Evolutionary conservation across 495 filamentous ascomycete species (phyloP), one percentile per base, ranked within the genome.

Genomic region (Hypoxylon perforatum): DNA sequence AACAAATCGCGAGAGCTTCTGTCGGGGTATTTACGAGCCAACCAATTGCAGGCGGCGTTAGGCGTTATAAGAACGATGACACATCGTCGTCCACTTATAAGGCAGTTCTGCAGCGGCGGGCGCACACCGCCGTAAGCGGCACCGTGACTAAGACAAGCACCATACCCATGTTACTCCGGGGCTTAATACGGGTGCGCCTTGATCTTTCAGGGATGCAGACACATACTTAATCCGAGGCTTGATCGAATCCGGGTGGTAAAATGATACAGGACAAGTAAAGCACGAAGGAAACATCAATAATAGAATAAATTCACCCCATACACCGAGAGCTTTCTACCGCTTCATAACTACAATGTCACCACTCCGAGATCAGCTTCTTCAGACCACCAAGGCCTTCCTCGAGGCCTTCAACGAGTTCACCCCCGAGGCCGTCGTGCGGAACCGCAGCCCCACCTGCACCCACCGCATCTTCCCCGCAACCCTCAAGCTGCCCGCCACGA

Each of bases 391-490:
- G 10, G 58, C 56, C 33, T 69, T 57, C 21, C 39, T 73, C n/a
- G 67, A 73, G 10, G 47, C 51, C 11, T 62, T 70, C 28, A 70
- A 72, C 17, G 60, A 73, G 7, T 62, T 66, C 30, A 69, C 69
- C 1, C 57, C 63, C 30, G 69, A 66, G 15, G 51, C 58, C 4
- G 58, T 74, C 21, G 50, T 61, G 35, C 54, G 50, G 14, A 49
- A 68, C 52, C 53, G 66, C 51, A 70, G 61, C 36, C 53, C 69
- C 11, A 17, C 55, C 17, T 73, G 66, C 19, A 41, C 19, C 0
- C 63, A 67, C 15, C 66, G 53, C 8, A 41, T 64, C 3, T 15
- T 55, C 2, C 72, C 72, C 1, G 47, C 52, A 2, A 55, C 59
- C 8, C 11, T 73, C 2, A 64, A 67, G 1, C 14, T 28, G 21